Base-by-base conservation (phyloP, 2,329 filamentous ascomycete species). In the Colletotrichum sp. region DNA sequence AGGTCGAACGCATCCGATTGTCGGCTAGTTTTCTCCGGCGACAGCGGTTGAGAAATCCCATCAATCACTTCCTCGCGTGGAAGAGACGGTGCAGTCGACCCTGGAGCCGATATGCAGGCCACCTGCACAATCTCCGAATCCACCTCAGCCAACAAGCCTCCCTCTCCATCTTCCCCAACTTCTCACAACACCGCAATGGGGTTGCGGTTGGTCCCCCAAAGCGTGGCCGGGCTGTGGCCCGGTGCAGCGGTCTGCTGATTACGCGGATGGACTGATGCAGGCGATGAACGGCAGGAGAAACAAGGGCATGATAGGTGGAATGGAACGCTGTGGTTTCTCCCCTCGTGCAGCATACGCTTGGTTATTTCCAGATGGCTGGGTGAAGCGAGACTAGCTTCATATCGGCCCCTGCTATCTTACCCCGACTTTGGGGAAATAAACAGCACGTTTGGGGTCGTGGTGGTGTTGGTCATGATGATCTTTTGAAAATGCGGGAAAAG, bases 121-220 rank as follows among this genome's bases (percentile, higher is more conserved):
- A 59, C 21, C 57, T 67, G 64, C 64, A 75, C 73, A 75, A 73
- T 75, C 73, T 68, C 73, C 73, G 70, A 75, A 68, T 60, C 59
- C 73, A 34, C 69, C 39, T 73, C 57, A 34, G 64, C 73, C 68
- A 57, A 36, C 30, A 26, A 32, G 43, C 64, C 67, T 24, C 15
- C 30, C 36, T 57, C 39, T 55, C 48, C 73, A 52, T 63, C 63
- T 59, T 72, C 69, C 64, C 73, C 73, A 64, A 68, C 63, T 73
- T 68, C 64, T 43, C 15, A 26, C 68, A 55, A 67, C 32, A n/a
- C 67, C 57, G 48, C 36, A 12, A 43, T 64, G 39, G 32, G 43
- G n/a, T 63, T 48, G 36, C 15, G 34, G 28, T 60, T 16, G 48
- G 57, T 59, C 21, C 21, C 34, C 72, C 60, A 66, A 48, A 24